Base-by-base conservation (phyloP, 495 filamentous ascomycete species). In the Daldinia decipiens region DNA sequence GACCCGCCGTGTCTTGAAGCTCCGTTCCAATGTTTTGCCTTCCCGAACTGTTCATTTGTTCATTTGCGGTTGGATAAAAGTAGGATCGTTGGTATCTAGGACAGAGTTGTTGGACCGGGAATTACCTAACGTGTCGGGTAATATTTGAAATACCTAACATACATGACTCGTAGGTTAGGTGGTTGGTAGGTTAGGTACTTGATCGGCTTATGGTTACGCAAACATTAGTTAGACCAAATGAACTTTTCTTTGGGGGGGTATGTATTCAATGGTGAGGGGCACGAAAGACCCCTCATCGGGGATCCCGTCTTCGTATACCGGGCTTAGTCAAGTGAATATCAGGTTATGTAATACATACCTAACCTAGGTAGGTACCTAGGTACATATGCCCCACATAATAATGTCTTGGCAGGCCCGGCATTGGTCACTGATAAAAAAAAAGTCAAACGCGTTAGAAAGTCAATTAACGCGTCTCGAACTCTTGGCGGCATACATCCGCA, bases 401-500 rank as follows among this genome's bases (percentile, higher is more conserved):
- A 58, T 29, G 45, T 55, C 27, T 59, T 29, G 24, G 31, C 15
- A n/a, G n/a, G n/a, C n/a, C n/a, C n/a, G 60, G 68, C 53, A 65
- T 59, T 59, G 32, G 34, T 8, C 1, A 24, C 26, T 26, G 61
- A 68, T 58, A 60, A 7, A 63, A 13, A 63, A 55, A 60, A 7
- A 58, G 29, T 17, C 51, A 65, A 60, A 75, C 75, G 75, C 75
- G 75, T 70, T 65, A 54, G 12, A 51, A 61, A 71, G 64, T 34
- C 75, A 77, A 77, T 74, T 74, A 70, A 74, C 71, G 71, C 71
- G 71, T 69, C 58, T 26, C 40, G 12, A 8, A 45, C 50, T 53
- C 70, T 70, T 66, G 61, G 65, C 66, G 40, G 12, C 50, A 53
- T 53, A 29, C 8, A 27, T 31, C 12, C 50, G 13, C 50, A 31